phyloP scores from a whole-genome alignment of 345 rosid species.

The Citrus cavaleriei region DNA sequence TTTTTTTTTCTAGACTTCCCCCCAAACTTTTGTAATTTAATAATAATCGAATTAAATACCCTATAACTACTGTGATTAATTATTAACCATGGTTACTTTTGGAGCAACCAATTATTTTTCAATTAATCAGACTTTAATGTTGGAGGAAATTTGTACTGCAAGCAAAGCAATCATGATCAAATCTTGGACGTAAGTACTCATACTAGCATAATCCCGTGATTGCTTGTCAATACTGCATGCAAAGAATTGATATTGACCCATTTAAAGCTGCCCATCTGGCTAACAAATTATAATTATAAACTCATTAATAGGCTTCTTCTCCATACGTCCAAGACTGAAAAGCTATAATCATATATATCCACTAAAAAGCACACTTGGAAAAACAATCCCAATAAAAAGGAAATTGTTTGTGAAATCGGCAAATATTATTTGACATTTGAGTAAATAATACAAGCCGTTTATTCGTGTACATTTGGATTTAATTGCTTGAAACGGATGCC shows the following conservation, averaged over 20 bases:
- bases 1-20: neutral
- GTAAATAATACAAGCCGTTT: neutral
- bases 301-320: neutral
- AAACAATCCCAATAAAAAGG: no score
- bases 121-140: neutral
- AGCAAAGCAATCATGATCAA: constrained; percentile 17
- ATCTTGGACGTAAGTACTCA: constrained; percentile 7
- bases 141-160: constrained; percentile 7
- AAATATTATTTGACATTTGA: neutral
- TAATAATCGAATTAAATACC: neutral
- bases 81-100: neutral
- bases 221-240: neutral
- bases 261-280: neutral
- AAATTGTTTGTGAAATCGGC: no score
- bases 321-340: neutral
- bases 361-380: no score
- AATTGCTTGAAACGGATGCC: neutral
- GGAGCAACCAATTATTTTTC: neutral
- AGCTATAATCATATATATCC: neutral
- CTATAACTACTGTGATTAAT: neutral
- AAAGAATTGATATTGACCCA: neutral
- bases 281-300: neutral
- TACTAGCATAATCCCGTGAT: neutral
- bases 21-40: neutral
- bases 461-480: neutral